Evolutionary conservation across 768 basidiomycete species (phyloP), one percentile per base, ranked within the genome.

Genomic region (Pholiota microspora): DNA sequence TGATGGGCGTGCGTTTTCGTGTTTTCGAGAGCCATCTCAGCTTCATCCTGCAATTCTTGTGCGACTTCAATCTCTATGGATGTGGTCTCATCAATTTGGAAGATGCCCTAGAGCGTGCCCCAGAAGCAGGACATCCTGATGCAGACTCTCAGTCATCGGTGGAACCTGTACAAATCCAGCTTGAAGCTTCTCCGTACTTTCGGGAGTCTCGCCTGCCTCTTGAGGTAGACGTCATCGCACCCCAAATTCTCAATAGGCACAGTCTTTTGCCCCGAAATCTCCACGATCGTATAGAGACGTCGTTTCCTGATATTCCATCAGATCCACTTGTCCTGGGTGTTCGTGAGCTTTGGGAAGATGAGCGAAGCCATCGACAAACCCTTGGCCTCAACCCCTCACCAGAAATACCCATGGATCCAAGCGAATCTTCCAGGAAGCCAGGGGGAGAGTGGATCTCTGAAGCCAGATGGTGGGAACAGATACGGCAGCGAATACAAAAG

Each of bases 341-440:
- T 44, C 85, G 91, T 58, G 96, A 98, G 70, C 77, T 98, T 2
- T 99, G 96, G 96, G 92, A 95, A 48, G 94, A 98, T 62, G 96
- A 99, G 71, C 83, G 89, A n/a, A 77, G 77, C 9, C 82, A 94
- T 7, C 79, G 95, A 16, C 67, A 70, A 23, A 77, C 76, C 3
- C 80, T 78, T 29, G 93, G 93, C 1, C 76, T 94, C 29, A 65
- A 81, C 55, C 85, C 93, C 4, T 82, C 89, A 15, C 89, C 89
- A 10, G 81, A 81, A 38, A 75, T 93, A 53, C 90, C 92, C 12
- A 69, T 82, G 29, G 87, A 88, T 66, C 79, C 78, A 49, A 88
- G 84, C 62, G 86, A 82, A 56, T 77, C 80, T 6, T 81, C 79
- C 5, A 77, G 89, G 67, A 79, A 71, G 21, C 60, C 67, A 27